Evolutionary conservation across 139 green algal genomes (phyloP).

Genomic region (Choricystis sp.): DNA sequence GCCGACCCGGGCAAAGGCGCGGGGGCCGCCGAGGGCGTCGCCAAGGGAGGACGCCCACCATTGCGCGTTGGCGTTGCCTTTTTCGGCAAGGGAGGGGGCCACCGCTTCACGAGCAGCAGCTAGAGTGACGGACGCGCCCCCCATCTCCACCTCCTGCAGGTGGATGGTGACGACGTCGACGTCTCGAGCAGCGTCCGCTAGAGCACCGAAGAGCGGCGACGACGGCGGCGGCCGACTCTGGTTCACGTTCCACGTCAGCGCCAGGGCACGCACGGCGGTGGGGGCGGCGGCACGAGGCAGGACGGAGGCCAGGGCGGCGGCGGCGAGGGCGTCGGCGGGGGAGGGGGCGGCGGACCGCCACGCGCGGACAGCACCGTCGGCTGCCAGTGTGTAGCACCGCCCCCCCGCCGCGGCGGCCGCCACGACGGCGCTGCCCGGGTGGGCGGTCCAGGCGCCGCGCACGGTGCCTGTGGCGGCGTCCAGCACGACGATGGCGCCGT

Average conservation of each 20-base stretch:
- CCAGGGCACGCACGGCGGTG: constrained; percentile 34
- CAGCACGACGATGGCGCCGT: constrained; percentile 26
- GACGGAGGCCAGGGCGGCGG: not conserved
- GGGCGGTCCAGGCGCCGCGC: constrained; percentile 31
- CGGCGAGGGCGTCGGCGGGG: constrained; percentile 3
- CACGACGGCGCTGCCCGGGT: constrained; percentile 14
- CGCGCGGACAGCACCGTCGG: constrained; percentile 39
- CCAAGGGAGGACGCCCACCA: constrained; percentile 40
- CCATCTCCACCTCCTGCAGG: constrained; percentile 83
- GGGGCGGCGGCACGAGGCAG: not conserved
- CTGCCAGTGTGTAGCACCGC: constrained; percentile 36
- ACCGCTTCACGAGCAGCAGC: constrained; percentile 29
- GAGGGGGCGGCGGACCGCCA: constrained; percentile 23
- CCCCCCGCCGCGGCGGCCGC: constrained; percentile 23
- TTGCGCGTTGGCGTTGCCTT: constrained; percentile 57
- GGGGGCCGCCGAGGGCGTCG: constrained; percentile 16
- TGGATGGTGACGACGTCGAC: constrained; percentile 41
- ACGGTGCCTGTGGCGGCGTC: not conserved
- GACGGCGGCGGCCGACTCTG: constrained; percentile 25
- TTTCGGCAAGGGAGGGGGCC: constrained; percentile 32
- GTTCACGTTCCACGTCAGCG: constrained; percentile 75
- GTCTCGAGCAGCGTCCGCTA: constrained; percentile 15
- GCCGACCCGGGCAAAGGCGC: constrained; percentile 33
- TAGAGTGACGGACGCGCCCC: constrained; percentile 41
- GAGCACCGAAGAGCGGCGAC: constrained; percentile 24